Evolutionary conservation across 2,329 filamentous ascomycete species (phyloP).

Genomic region (Neocatenulostroma microsporum): DNA sequence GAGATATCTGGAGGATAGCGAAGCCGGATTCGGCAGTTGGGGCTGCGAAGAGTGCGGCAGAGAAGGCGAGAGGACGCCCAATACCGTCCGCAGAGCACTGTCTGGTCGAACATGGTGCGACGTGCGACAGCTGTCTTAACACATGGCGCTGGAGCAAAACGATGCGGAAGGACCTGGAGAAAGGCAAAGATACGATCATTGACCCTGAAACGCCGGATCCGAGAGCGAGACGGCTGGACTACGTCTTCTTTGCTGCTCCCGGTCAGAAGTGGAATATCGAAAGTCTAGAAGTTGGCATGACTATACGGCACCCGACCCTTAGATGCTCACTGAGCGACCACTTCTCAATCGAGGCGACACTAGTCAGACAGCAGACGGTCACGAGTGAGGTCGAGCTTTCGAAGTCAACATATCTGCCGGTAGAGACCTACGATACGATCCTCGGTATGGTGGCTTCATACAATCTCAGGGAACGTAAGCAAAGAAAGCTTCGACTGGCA

Average conservation of each 20-base stretch:
- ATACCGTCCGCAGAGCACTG: slow-evolving; percentile 73
- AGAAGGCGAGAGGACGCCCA: slow-evolving; percentile 57
- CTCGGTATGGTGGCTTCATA: slow-evolving; percentile 64
- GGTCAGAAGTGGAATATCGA: slow-evolving; percentile 60
- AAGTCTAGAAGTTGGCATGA: slow-evolving; percentile 67
- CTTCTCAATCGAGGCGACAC: slow-evolving; percentile 78
- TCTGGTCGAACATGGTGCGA: slow-evolving; percentile 70
- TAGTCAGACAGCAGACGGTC: slow-evolving; percentile 40
- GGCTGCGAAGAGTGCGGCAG: slow-evolving; percentile 57
- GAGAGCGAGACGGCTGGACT: slow-evolving; percentile 81
- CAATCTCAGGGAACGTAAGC: slow-evolving; percentile 59
- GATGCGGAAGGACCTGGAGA: slow-evolving; percentile 59
- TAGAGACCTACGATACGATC: slow-evolving; percentile 58
- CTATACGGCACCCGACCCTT: slow-evolving; percentile 68
- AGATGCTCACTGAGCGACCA: slow-evolving; percentile 88
- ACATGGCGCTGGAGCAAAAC: slow-evolving; percentile 84
- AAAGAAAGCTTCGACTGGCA: slow-evolving; percentile 61
- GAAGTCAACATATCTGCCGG: slow-evolving; percentile 9
- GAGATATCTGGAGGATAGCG: slow-evolving; percentile 75
- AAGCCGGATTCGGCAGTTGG: slow-evolving; percentile 80
- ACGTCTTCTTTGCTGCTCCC: slow-evolving; percentile 66
- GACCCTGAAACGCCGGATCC: slow-evolving; percentile 61
- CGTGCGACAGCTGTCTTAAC: slow-evolving; percentile 78
- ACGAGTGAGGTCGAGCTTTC: not conserved
- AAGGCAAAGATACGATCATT: slow-evolving; percentile 57